phyloP scores from a whole-genome alignment of 2,329 filamentous ascomycete species.

The Sporothrix protearum region DNA sequence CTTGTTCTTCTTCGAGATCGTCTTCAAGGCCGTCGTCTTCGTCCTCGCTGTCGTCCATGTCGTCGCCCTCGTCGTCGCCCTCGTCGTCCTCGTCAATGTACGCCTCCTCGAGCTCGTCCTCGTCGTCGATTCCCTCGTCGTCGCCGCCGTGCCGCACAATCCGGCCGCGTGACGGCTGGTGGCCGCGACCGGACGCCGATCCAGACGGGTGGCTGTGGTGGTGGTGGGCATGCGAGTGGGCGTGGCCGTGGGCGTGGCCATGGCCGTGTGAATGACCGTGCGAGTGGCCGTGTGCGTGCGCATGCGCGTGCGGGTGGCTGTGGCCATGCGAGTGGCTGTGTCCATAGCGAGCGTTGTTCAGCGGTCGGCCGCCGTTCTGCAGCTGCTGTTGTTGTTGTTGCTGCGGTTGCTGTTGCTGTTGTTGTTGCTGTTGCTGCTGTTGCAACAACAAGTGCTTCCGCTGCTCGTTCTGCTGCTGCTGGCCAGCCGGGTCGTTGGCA shows the following conservation, averaged over 20 bases:
- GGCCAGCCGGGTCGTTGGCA: constrained; percentile 64
- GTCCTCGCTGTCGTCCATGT: constrained; percentile 46
- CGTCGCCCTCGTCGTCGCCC: constrained; percentile 49
- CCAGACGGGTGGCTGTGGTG: constrained; percentile 24
- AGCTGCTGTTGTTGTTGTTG: not conserved
- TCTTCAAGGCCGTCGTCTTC: not conserved
- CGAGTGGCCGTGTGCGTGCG: not conserved
- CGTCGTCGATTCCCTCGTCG: constrained; percentile 50
- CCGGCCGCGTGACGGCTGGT: constrained; percentile 70
- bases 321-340: not conserved
- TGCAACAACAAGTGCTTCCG: not conserved
- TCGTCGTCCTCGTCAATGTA: not conserved
- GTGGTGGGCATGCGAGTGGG: constrained; percentile 42
- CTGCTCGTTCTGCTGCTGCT: constrained; percentile 43
- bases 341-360: not conserved
- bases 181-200: constrained; percentile 36
- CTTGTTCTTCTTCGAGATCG: constrained; percentile 34
- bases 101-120: constrained; percentile 46
- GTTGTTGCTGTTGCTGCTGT: not conserved
- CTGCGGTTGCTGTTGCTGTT: not conserved
- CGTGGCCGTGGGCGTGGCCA: not conserved
- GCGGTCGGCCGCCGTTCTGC: not conserved
- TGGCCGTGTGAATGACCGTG: constrained; percentile 2
- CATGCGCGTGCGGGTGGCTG: not conserved
- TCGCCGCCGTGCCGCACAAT: constrained; percentile 66